These are phyloP conservation scores for Lactifluus subvellereus DNA, from an alignment of 768 basidiomycete species.

Conservation along the genomic window DNA sequence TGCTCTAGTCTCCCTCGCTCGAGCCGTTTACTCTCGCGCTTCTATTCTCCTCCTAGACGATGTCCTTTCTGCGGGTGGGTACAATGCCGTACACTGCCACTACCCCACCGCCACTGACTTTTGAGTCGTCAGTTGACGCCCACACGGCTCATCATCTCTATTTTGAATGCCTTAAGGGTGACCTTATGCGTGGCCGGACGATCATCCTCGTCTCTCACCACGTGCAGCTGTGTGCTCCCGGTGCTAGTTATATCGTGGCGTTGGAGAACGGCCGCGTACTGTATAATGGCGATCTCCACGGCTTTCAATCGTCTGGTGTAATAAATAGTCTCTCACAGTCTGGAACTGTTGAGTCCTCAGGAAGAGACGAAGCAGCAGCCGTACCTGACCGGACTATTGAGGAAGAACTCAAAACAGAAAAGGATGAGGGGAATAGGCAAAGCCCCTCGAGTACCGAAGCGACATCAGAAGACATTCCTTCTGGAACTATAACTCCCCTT, in stretches of 20 bases:
- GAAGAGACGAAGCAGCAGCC: conserved; percentile 36
- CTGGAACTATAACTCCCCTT: conserved; percentile 34
- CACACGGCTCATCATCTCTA: conserved; percentile 82
- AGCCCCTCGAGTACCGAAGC: conserved; percentile 17
- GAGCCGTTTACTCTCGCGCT: conserved; percentile 87
- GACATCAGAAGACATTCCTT: conserved; percentile 40
- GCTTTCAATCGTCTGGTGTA: conserved; percentile 62
- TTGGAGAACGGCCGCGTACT: conserved; percentile 76
- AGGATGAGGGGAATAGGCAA: conserved; percentile 33
- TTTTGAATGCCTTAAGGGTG: conserved; percentile 71
- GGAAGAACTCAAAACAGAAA: conserved; percentile 10
- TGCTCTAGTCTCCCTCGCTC: conserved; percentile 57
- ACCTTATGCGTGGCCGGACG: conserved; percentile 72
- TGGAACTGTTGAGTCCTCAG: conserved; percentile 31
- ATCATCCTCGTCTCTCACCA: conserved; percentile 91
- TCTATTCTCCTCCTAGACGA: conserved; percentile 81
- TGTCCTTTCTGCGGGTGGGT: conserved; percentile 48
- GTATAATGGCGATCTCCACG: conserved; percentile 61
- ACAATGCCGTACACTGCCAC: neutral
- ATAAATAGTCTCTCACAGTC: conserved; percentile 64
- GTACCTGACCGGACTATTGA: conserved; percentile 30
- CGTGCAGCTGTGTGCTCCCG: conserved; percentile 79
- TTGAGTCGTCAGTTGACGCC: conserved; percentile 57
- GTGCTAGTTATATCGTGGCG: conserved; percentile 76
- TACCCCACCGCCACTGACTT: neutral